phyloP scores from a whole-genome alignment of 2,329 filamentous ascomycete species.

The Penicillium brevicompactum region DNA sequence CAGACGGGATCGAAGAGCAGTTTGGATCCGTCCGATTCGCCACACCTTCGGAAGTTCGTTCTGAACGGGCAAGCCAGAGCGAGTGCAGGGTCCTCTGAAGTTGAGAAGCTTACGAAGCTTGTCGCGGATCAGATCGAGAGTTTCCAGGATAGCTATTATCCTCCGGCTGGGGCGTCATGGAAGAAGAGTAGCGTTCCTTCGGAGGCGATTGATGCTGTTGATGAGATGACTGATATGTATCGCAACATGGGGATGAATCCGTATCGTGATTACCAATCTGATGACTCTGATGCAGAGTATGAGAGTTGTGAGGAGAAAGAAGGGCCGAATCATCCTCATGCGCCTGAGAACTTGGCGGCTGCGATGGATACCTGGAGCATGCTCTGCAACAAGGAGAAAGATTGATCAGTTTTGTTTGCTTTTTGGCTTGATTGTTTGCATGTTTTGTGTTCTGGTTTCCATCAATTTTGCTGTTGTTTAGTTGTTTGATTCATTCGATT shows the following conservation, averaged over 20 bases:
- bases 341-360: not conserved
- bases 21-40: not conserved
- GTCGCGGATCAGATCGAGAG: not conserved
- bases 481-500: too few species aligned
- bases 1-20: not conserved
- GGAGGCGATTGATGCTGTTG: not conserved
- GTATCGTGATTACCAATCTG: not conserved
- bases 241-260: conserved; percentile 1
- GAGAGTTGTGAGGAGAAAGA: conserved; percentile 15
- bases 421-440: not conserved
- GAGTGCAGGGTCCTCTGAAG: too few species aligned
- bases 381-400: conserved; percentile 12
- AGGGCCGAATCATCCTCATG: not conserved
- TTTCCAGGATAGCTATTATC: not conserved
- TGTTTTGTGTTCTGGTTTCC: too few species aligned
- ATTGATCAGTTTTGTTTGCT: not conserved
- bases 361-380: conserved; percentile 20
- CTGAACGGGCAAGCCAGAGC: too few species aligned
- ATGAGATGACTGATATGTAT: conserved; percentile 9
- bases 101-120: too few species aligned
- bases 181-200: not conserved
- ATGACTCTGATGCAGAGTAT: conserved; percentile 1
- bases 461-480: too few species aligned
- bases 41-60: too few species aligned
- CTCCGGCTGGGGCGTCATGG: not conserved